phyloP scores from a whole-genome alignment of 2,329 filamentous ascomycete species.

The Cryphonectria japonica region DNA sequence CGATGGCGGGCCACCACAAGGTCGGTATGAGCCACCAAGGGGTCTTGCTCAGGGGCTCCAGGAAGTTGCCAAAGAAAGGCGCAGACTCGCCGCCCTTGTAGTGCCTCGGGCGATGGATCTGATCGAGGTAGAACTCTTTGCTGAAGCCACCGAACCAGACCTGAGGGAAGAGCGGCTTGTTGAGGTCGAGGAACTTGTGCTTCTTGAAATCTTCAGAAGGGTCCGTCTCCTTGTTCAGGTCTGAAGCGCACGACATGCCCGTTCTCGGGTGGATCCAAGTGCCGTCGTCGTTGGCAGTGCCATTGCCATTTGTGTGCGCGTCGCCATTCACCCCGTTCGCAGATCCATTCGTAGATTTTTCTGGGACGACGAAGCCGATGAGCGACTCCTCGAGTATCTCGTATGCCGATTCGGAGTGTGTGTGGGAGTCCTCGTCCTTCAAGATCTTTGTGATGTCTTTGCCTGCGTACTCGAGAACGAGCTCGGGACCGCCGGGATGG shows the following conservation, averaged over 20 bases:
- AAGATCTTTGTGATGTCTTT: constrained; percentile 84
- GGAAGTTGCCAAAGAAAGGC: constrained; percentile 93
- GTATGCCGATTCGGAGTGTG: constrained; percentile 91
- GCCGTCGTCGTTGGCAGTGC: constrained; percentile 37
- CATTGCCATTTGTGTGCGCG: constrained; percentile 39
- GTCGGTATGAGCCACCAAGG: constrained; percentile 90
- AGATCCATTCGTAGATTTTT: constrained; percentile 53
- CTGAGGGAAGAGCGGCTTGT: constrained; percentile 81
- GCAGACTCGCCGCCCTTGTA: constrained; percentile 93
- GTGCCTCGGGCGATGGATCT: constrained; percentile 93
- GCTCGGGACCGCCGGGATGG: constrained; percentile 86
- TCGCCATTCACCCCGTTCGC: constrained; percentile 40
- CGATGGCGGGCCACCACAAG: constrained; percentile 81
- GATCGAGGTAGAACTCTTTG: constrained; percentile 96
- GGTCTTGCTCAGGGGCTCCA: constrained; percentile 96
- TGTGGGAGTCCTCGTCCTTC: constrained; percentile 80
- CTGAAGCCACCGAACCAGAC: constrained; percentile 85
- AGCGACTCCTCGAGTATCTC: constrained; percentile 88
- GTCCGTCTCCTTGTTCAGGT: constrained; percentile 87
- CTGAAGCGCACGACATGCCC: constrained; percentile 76
- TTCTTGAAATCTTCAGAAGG: constrained; percentile 74
- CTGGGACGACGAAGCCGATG: constrained; percentile 75
- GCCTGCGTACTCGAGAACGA: constrained; percentile 88
- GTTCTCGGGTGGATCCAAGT: constrained; percentile 64
- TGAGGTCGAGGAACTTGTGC: constrained; percentile 93